These are phyloP conservation scores for Prunus campanulata DNA, from an alignment of 306 rosid species.

Conservation along the genomic window DNA sequence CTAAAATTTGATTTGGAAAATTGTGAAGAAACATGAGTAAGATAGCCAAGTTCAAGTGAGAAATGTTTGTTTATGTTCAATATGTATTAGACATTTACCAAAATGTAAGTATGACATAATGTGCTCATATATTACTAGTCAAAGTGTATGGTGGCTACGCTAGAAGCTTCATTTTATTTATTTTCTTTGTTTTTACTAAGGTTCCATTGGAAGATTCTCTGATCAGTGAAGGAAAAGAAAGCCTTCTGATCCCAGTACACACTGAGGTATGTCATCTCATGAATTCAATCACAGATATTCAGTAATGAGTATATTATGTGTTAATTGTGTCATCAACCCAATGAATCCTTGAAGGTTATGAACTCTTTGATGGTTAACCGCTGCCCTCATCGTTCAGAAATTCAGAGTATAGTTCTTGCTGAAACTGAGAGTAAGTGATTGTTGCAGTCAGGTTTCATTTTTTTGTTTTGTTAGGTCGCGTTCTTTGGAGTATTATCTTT, in stretches of 20 bases:
- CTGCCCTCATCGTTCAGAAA: slow-evolving; percentile 95
- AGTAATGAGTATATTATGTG: slow-evolving; percentile 1
- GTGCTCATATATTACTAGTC: background rate
- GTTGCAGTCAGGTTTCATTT: background rate
- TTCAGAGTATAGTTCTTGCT: slow-evolving; percentile 74
- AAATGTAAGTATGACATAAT: background rate
- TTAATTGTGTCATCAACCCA: slow-evolving; percentile 14
- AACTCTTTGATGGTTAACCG: slow-evolving; percentile 51
- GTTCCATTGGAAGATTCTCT: slow-evolving; percentile 53
- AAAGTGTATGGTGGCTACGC: background rate
- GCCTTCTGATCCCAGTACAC: slow-evolving; percentile 67
- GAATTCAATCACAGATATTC: background rate
- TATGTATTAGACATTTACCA: background rate
- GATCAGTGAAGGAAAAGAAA: slow-evolving; percentile 65
- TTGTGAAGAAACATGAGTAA: background rate
- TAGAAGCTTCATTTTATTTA: background rate
- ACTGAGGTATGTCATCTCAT: slow-evolving; percentile 47
- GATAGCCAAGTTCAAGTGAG: background rate
- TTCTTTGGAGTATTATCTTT: too few relatives aligned
- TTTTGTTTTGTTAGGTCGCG: background rate
- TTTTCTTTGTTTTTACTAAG: slow-evolving; percentile 33
- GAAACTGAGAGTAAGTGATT: slow-evolving; percentile 66
- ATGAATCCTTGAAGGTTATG: slow-evolving; percentile 42
- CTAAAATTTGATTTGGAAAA: background rate
- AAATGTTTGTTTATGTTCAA: background rate